Percentiles rank a stretch among this genome's conserved stretches.
phyloP scores from a whole-genome alignment of 208 protist species.

The Trypanosoma lewisi region DNA sequence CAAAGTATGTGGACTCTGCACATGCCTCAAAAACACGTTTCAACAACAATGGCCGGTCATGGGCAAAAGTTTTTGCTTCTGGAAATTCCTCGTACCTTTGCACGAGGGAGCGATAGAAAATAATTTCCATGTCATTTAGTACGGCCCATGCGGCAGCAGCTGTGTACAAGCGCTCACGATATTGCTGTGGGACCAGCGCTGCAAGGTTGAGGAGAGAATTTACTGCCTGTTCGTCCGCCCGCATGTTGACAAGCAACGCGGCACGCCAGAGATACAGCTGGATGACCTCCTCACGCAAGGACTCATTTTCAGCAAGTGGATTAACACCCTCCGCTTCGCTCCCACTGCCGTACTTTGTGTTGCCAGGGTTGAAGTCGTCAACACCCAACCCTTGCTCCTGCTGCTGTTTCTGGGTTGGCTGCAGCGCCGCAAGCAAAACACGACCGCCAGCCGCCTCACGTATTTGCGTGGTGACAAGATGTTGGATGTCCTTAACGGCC shows the following conservation, averaged over 20 bases:
- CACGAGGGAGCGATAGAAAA: constrained; percentile 69
- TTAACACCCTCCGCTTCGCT: constrained; percentile 44
- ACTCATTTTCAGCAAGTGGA: constrained; percentile 43
- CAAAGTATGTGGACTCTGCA: constrained; percentile 40
- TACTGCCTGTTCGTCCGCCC: constrained; percentile 65
- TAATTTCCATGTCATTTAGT: constrained; percentile 83
- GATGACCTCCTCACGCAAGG: constrained; percentile 52
- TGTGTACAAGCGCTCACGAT: constrained; percentile 43
- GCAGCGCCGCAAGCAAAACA: constrained; percentile 28
- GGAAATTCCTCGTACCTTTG: constrained; percentile 57
- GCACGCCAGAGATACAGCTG: constrained; percentile 77
- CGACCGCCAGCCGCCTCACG: constrained; percentile 33
- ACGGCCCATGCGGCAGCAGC: constrained; percentile 67
- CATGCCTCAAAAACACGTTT: constrained; percentile 56
- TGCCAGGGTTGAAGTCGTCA: constrained; percentile 26
- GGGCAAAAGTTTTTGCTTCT: constrained; percentile 42
- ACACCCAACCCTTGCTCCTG: neutral
- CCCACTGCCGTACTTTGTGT: constrained; percentile 34
- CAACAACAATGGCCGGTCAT: constrained; percentile 58
- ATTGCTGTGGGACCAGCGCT: constrained; percentile 27
- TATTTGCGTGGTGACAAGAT: constrained; percentile 37
- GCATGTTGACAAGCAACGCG: constrained; percentile 72
- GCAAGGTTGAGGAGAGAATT: constrained; percentile 68
- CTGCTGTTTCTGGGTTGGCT: neutral
- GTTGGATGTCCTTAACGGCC: constrained; percentile 54